Evolutionary conservation across 768 basidiomycete genomes (phyloP).

Genomic region (Terana coerulea): DNA sequence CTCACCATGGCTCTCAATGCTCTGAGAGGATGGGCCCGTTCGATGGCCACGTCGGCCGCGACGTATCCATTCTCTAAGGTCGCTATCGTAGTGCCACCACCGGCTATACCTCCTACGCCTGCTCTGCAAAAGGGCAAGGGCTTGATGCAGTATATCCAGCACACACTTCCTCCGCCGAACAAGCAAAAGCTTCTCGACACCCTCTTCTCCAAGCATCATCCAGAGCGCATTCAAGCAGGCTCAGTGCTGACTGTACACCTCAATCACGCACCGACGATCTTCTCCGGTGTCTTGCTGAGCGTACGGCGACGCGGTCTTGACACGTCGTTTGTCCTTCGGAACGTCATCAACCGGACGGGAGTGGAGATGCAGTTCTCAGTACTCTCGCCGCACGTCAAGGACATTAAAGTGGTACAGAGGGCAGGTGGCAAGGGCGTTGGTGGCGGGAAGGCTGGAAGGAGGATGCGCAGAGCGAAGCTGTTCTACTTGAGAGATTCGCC

Average conservation of each 20-base stretch:
- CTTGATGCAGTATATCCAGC: slow-evolving; percentile 69
- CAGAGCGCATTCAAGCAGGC: slow-evolving; percentile 69
- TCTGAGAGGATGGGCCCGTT: slow-evolving; percentile 35
- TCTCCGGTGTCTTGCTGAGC: slow-evolving; percentile 86
- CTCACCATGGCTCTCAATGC: slow-evolving; percentile 34
- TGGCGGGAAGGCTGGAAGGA: slow-evolving; percentile 41
- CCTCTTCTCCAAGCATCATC: slow-evolving; percentile 70
- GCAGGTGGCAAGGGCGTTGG: slow-evolving; percentile 33
- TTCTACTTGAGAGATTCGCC: slow-evolving; percentile 81
- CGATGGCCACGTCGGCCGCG: slow-evolving; percentile 41
- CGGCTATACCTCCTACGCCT: slow-evolving; percentile 38
- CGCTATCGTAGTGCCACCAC: slow-evolving; percentile 49
- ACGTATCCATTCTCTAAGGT: slow-evolving; percentile 73
- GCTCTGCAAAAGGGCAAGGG: slow-evolving; percentile 66
- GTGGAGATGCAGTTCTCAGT: slow-evolving; percentile 92
- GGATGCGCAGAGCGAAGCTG: slow-evolving; percentile 74
- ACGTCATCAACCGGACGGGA: slow-evolving; percentile 86
- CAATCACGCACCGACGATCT: slow-evolving; percentile 73
- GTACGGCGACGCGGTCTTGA: slow-evolving; percentile 81
- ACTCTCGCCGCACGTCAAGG: slow-evolving; percentile 82
- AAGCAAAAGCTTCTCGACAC: slow-evolving; percentile 65
- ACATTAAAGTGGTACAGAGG: slow-evolving; percentile 72
- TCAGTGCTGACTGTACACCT: slow-evolving; percentile 82
- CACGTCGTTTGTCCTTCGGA: slow-evolving; percentile 85
- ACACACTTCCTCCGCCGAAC: slow-evolving; percentile 60